These are phyloP conservation scores for Pseudisothecium myosuroides DNA, from an alignment of 225 moss, liverwort and hornwort genomes.

Conservation along the genomic window DNA sequence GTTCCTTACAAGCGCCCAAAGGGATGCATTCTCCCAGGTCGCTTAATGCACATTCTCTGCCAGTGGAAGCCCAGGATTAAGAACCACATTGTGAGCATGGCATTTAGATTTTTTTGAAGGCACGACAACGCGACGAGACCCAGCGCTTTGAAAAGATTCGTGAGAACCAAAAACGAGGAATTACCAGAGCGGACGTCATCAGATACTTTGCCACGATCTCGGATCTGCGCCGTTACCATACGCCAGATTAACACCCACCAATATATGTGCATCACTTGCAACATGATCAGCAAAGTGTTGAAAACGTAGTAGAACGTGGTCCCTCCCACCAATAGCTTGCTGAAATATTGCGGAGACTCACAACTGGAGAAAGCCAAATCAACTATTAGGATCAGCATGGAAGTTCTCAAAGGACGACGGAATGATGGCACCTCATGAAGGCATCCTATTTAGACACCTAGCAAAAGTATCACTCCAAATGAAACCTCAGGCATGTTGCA, in stretches of 20 bases:
- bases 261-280: conserved; percentile 65
- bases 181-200: conserved; percentile 90
- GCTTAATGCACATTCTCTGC: neutral
- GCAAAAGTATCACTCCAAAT: neutral
- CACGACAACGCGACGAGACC: neutral
- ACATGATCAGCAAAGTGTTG: conserved; percentile 68
- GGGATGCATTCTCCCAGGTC: neutral
- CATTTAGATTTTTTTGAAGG: neutral
- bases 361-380: conserved; percentile 22
- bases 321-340: conserved; percentile 23
- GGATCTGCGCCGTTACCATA: conserved; percentile 49
- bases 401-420: neutral
- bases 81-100: neutral
- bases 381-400: neutral
- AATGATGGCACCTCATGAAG: neutral
- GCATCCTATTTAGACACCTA: neutral
- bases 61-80: neutral
- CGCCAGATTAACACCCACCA: conserved; percentile 85
- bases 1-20: neutral
- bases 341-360: conserved; percentile 47
- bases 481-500: neutral
- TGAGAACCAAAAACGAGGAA: neutral
- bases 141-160: neutral
- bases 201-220: conserved; percentile 57
- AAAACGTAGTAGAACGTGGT: conserved; percentile 53